Base-by-base conservation (phyloP, 2,329 filamentous ascomycete genomes). In the Neofusicoccum umdonicola region DNA sequence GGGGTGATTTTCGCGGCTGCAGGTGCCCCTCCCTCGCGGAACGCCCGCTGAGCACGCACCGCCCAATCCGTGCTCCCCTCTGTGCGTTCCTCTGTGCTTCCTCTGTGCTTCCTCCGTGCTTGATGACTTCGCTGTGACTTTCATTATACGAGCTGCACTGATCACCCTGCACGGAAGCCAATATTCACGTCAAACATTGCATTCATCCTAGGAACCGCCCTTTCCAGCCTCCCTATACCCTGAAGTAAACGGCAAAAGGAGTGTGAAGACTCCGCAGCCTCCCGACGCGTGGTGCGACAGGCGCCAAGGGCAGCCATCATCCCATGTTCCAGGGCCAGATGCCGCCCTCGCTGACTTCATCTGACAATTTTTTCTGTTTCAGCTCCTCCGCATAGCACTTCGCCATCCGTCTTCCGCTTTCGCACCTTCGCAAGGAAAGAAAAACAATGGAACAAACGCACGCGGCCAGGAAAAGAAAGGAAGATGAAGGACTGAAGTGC, bases 121-220 rank as follows among this genome's bases (percentile, higher is more conserved):
- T 58, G 39, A 58, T 58, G 52, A 42, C 19, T 42, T 42, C 27
- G n/a, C 22, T 27, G 17, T 42, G 15, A 13, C n/a, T 41, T 58
- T n/a, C 44, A 34, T 44, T 44, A 35, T 50, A 17, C 22, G 27
- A 31, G 35, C 15, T 15, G 39, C 54, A 58, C 54, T 45, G 54
- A 44, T 58, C 54, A 58, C 54, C 54, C 34, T 17, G 54, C 54
- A 58, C 54, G 39, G 54, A 58, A 58, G 54, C 39, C 54, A 58
- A 58, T 58, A 58, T 58, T 58, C 54, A 58, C 54, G 39, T 58
- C 54, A 58, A 58, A 58, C 54, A 58, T 58, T 58, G 54, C 54
- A 58, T 58, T 58, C 54, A 58, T 58, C 54, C 54, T 58, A 58
- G 54, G 39, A 58, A 45, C 27, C 54, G 54, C 54, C 39, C 52